Evolutionary conservation across 257 asterid genomes (phyloP).

Genomic region (Solanum bulbocastanum): DNA sequence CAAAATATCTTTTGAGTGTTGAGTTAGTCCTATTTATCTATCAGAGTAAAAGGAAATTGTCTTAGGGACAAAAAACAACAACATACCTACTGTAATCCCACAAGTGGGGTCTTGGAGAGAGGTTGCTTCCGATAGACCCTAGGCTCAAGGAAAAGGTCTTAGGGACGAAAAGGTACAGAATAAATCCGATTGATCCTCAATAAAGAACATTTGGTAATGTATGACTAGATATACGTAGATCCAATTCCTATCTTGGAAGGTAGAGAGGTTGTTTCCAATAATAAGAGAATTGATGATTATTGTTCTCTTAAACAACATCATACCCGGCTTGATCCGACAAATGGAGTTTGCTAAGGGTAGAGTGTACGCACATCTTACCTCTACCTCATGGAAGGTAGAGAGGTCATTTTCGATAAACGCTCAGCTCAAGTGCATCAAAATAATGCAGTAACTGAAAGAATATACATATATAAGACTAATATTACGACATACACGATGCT

Average conservation of each 20-base stretch:
- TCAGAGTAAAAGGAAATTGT: neutral
- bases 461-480: too few relatives aligned
- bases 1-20: too few relatives aligned
- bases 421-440: neutral
- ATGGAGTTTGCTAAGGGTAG: neutral
- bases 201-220: neutral
- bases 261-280: neutral
- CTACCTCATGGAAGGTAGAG: neutral
- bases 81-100: neutral
- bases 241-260: neutral
- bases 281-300: neutral
- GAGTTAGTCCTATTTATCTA: neutral
- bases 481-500: too few relatives aligned
- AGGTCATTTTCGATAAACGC: too few relatives aligned
- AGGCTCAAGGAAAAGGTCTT: neutral
- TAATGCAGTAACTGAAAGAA: too few relatives aligned
- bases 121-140: neutral
- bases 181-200: neutral
- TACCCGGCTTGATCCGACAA: neutral
- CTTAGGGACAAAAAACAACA: too few relatives aligned
- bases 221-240: neutral
- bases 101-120: neutral
- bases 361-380: neutral
- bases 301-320: neutral
- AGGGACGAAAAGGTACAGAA: neutral